Evolutionary conservation across 2,329 filamentous ascomycete species (phyloP).

Genomic region (Aureobasidium melanogenum): DNA sequence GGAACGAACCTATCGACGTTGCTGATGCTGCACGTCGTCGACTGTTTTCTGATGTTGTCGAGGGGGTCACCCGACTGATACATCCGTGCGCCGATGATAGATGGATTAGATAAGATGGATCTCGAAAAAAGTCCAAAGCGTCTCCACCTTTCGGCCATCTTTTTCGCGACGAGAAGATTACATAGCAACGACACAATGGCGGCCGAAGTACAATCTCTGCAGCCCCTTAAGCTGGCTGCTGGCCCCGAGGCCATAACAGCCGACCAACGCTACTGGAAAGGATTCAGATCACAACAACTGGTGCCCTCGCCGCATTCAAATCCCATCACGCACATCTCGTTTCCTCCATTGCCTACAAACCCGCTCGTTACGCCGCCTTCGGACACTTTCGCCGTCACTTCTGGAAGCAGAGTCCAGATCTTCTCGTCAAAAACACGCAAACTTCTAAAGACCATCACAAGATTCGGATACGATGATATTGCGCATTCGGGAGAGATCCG

Average conservation of each 20-base stretch:
- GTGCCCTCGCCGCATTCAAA: slow-evolving; percentile 86
- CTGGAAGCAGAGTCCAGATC: slow-evolving; percentile 84
- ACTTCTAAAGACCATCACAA: slow-evolving; percentile 84
- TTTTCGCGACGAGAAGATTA: slow-evolving; percentile 5
- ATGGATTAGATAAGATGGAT: slow-evolving; percentile 1
- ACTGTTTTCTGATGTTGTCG: not conserved
- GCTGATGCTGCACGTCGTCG: not conserved
- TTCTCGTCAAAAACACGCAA: slow-evolving; percentile 90
- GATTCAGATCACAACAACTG: slow-evolving; percentile 84
- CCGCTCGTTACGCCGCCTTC: slow-evolving; percentile 36
- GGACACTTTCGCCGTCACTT: slow-evolving; percentile 86
- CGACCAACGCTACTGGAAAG: slow-evolving; percentile 93
- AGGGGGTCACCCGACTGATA: not conserved
- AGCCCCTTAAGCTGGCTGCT: slow-evolving; percentile 72
- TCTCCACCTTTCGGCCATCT: slow-evolving; percentile 7
- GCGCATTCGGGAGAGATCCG: slow-evolving; percentile 85
- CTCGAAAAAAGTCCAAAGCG: slow-evolving; percentile 6
- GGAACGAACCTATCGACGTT: too few species aligned
- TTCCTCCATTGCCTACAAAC: slow-evolving; percentile 44
- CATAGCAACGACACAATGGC: slow-evolving; percentile 52
- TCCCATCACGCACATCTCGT: slow-evolving; percentile 83
- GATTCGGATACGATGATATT: slow-evolving; percentile 71
- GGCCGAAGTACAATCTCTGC: slow-evolving; percentile 71
- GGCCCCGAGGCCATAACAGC: slow-evolving; percentile 76
- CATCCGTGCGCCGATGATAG: not conserved